A percentile compares a stretch with the other conserved stretches of the same genome.
Evolutionary conservation across 1,139 yeast genomes (phyloP).

Genomic region (Sugiyamaella grinbergsii): DNA sequence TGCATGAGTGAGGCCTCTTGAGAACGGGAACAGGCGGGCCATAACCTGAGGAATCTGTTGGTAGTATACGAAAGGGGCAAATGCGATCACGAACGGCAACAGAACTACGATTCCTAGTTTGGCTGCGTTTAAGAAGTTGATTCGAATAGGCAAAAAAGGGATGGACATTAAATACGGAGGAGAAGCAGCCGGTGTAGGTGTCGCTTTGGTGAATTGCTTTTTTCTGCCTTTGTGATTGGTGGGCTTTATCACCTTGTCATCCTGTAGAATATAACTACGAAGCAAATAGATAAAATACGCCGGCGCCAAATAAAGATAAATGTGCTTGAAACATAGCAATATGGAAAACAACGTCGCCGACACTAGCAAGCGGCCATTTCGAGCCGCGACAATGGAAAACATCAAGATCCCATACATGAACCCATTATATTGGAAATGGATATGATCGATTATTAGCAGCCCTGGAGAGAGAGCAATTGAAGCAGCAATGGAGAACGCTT

Average conservation of each 20-base stretch:
- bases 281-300: conserved; percentile 82
- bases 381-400: conserved; percentile 71
- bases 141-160: conserved; percentile 36
- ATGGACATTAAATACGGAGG: conserved; percentile 2
- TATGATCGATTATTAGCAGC: conserved; percentile 80
- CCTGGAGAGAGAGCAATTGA: conserved; percentile 90
- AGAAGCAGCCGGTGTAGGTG: neutral
- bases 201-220: neutral
- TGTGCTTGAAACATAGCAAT: conserved; percentile 89
- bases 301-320: conserved; percentile 90
- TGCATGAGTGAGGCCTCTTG: conserved; percentile 94
- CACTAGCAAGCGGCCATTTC: conserved; percentile 55
- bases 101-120: conserved; percentile 70
- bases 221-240: too few species aligned
- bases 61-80: conserved; percentile 75
- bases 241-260: conserved; percentile 34
- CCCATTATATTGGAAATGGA: conserved; percentile 94
- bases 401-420: conserved; percentile 85
- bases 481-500: conserved; percentile 76
- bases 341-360: conserved; percentile 76
- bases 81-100: conserved; percentile 64
- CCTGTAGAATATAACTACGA: conserved; percentile 62
- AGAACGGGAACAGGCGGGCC: conserved; percentile 81
- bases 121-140: conserved; percentile 56
- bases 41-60: conserved; percentile 66